Percentiles rank a stretch among this genome's conserved stretches.
Evolutionary conservation across 805 yeast species (phyloP).

Genomic region (Sugiyamaella smithiae): DNA sequence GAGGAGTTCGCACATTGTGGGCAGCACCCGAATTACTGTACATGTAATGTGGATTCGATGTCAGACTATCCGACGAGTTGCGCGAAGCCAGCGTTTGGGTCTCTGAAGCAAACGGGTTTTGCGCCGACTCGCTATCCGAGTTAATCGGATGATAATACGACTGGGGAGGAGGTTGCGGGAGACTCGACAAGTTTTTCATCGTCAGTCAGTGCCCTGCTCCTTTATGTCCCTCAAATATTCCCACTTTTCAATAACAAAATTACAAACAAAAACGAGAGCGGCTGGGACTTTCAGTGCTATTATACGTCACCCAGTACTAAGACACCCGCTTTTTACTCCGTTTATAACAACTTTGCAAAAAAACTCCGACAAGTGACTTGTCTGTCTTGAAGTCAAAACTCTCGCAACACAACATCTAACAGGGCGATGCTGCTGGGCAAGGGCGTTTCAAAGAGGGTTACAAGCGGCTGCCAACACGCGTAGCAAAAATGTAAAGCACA

Average conservation of each 20-base stretch:
- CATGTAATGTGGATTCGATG: slow-evolving; percentile 8
- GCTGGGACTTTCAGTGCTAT: no score
- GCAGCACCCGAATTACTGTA: not conserved
- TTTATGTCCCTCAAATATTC: no score
- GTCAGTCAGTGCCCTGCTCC: not conserved
- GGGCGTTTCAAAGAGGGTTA: not conserved
- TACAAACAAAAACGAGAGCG: no score
- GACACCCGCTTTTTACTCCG: no score
- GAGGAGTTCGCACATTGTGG: slow-evolving; percentile 9
- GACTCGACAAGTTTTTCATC: slow-evolving; percentile 7
- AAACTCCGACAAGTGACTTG: not conserved
- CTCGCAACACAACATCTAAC: not conserved
- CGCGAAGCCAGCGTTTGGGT: slow-evolving; percentile 25
- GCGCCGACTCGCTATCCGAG: slow-evolving; percentile 14
- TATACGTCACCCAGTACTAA: no score
- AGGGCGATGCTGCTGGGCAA: slow-evolving; percentile 3
- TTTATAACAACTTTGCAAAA: no score
- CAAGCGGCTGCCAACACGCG: not conserved
- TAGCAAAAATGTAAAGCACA: not conserved
- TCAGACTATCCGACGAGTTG: slow-evolving; percentile 19
- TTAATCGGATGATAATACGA: slow-evolving; percentile 8
- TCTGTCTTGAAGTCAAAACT: not conserved
- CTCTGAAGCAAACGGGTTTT: slow-evolving; percentile 33
- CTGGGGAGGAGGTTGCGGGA: slow-evolving; percentile 9
- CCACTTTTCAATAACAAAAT: no score